phyloP scores from a whole-genome alignment of 2,329 filamentous ascomycete genomes.

The Penicillium sp. region DNA sequence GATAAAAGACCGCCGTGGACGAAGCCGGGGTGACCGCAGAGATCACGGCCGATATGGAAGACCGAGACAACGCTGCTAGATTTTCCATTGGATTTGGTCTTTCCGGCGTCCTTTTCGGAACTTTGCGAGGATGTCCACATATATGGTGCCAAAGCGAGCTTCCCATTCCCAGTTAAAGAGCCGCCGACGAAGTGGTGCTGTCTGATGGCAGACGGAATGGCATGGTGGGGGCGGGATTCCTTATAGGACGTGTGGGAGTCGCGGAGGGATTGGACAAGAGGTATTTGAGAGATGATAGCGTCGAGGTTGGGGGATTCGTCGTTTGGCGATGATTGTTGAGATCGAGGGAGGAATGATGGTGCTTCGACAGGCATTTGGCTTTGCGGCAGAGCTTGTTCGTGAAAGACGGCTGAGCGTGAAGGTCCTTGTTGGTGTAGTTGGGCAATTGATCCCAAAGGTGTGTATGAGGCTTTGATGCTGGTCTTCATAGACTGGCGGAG shows the following conservation, averaged over 20 bases:
- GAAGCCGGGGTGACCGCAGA: conserved; percentile 42
- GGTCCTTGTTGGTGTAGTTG: conserved; percentile 28
- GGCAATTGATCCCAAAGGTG: conserved; percentile 9
- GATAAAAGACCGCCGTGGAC: conserved; percentile 41
- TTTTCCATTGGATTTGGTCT: conserved; percentile 1
- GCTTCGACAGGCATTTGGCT: conserved; percentile 16
- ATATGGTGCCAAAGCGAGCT: conserved; percentile 77
- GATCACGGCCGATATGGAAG: conserved; percentile 38
- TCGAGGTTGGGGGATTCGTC: conserved; percentile 24
- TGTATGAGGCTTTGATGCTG: background rate
- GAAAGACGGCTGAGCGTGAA: conserved; percentile 26
- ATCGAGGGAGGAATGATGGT: conserved; percentile 9
- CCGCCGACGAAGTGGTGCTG: conserved; percentile 78
- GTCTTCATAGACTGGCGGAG: conserved; percentile 14
- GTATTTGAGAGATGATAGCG: conserved; percentile 54
- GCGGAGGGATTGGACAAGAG: conserved; percentile 70
- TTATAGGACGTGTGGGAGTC: conserved; percentile 61
- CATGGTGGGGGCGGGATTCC: conserved; percentile 81
- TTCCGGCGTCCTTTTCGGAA: conserved; percentile 1
- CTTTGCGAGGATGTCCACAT: conserved; percentile 32
- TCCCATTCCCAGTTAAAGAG: conserved; percentile 71
- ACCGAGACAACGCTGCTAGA: conserved; percentile 29
- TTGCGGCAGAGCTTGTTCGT: conserved; percentile 27
- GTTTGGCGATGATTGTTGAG: conserved; percentile 1
- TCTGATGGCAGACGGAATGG: conserved; percentile 72